Percentiles rank a stretch among this genome's conserved stretches.
phyloP scores from a whole-genome alignment of 2,329 filamentous ascomycete genomes.

The Colletotrichum acutatum region DNA sequence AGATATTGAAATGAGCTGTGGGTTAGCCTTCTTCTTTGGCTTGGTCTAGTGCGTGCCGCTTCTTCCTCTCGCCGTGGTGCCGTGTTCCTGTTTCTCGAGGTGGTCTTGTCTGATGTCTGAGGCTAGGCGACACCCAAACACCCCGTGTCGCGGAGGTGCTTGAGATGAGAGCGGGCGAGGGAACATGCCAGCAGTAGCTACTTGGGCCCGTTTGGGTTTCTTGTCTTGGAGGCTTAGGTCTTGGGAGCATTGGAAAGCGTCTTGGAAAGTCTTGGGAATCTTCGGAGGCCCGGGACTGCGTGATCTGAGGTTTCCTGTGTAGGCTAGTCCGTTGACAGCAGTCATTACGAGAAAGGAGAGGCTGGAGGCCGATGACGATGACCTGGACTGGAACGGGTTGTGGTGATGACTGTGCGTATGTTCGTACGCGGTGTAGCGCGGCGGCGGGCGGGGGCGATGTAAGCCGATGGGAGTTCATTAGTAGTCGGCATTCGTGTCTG shows the following conservation, averaged over 20 bases:
- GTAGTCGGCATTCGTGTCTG: background rate
- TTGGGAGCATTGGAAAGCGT: slow-evolving; percentile 12
- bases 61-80: background rate
- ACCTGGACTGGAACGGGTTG: background rate
- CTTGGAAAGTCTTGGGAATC: slow-evolving; percentile 20
- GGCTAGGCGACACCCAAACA: slow-evolving; percentile 18
- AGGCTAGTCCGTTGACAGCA: background rate
- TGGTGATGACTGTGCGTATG: background rate
- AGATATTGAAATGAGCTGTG: slow-evolving; percentile 14
- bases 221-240: background rate
- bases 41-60: background rate
- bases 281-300: slow-evolving; percentile 10
- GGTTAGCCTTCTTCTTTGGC: background rate
- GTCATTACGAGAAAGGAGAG: slow-evolving; percentile 2
- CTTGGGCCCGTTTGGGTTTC: background rate
- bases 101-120: slow-evolving; percentile 12
- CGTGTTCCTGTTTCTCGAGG: slow-evolving; percentile 2
- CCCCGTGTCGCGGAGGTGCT: slow-evolving; percentile 25
- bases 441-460: background rate
- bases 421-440: background rate
- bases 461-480: background rate
- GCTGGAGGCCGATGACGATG: slow-evolving; percentile 25
- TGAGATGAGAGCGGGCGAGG: slow-evolving; percentile 3
- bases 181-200: slow-evolving; percentile 5
- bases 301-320: background rate